Percentiles rank a stretch among this genome's conserved stretches.
Conservation (phyloP, 257 asterid genomes). For the Solanum etuberosum region DNA sequence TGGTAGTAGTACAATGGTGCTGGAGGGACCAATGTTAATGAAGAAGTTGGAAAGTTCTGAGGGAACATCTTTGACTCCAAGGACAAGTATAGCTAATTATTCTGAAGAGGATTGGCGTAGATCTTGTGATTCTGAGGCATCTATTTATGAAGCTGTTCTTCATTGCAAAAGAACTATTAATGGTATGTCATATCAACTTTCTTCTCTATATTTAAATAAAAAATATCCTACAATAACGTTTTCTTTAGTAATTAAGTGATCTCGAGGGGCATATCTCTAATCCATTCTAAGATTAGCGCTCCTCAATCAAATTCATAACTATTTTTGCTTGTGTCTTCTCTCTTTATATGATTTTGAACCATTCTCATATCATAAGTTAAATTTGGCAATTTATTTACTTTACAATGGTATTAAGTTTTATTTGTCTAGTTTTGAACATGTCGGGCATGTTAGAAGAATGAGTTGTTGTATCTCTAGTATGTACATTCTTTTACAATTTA, state of each 20-base stretch:
- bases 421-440: neutral
- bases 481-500: neutral
- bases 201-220: no score
- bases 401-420: neutral
- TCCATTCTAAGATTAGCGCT: neutral
- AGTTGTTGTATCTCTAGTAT: neutral
- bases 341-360: neutral
- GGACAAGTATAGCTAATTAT: constrained; percentile 44
- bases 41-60: constrained; percentile 15
- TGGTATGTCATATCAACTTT: constrained; percentile 16
- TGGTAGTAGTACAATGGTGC: constrained; percentile 1
- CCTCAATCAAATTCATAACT: neutral
- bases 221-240: neutral
- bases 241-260: neutral
- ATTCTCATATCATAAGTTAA: neutral
- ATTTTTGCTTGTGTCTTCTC: neutral
- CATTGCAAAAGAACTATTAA: constrained; percentile 69
- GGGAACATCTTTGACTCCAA: constrained; percentile 49
- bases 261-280: neutral
- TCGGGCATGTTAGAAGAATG: neutral
- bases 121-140: constrained; percentile 83
- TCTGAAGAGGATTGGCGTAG: constrained; percentile 57
- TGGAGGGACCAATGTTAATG: neutral
- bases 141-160: constrained; percentile 81
- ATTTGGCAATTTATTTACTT: neutral